phyloP scores from a whole-genome alignment of 345 rosid species.

The Chamaenerion angustifolium region DNA sequence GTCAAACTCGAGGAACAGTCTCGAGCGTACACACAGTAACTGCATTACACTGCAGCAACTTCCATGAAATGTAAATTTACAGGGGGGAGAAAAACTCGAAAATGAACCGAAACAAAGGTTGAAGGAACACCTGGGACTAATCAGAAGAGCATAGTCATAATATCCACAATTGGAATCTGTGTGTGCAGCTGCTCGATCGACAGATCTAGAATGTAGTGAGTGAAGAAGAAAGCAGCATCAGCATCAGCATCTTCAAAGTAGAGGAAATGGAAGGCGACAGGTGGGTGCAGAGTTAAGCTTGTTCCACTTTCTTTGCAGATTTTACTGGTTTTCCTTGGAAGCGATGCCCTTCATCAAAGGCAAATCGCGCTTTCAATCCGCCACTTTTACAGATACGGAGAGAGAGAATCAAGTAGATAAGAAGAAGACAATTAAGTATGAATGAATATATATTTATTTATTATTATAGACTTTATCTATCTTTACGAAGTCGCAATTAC shows the following conservation, averaged over 20 bases:
- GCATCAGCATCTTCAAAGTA: slow-evolving; percentile 4
- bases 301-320: slow-evolving; percentile 2
- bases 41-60: too few species aligned
- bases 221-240: slow-evolving; percentile 8
- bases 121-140: too few species aligned
- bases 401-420: neutral
- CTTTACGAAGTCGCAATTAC: too few species aligned
- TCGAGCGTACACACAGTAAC: too few species aligned
- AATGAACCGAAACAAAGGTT: too few species aligned
- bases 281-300: too few species aligned
- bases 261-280: neutral
- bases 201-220: slow-evolving; percentile 6
- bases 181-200: neutral
- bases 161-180: neutral
- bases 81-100: too few species aligned
- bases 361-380: slow-evolving; percentile 11
- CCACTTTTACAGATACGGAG: neutral
- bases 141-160: neutral
- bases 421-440: slow-evolving; percentile 4
- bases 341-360: slow-evolving; percentile 33
- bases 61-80: too few species aligned
- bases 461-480: too few species aligned
- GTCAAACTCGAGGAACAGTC: too few species aligned
- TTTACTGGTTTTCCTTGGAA: slow-evolving; percentile 29
- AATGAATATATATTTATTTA: too few species aligned